These are phyloP conservation scores for Chlorencoelia australis DNA, from an alignment of 2,329 filamentous ascomycete species.

Conservation along the genomic window DNA sequence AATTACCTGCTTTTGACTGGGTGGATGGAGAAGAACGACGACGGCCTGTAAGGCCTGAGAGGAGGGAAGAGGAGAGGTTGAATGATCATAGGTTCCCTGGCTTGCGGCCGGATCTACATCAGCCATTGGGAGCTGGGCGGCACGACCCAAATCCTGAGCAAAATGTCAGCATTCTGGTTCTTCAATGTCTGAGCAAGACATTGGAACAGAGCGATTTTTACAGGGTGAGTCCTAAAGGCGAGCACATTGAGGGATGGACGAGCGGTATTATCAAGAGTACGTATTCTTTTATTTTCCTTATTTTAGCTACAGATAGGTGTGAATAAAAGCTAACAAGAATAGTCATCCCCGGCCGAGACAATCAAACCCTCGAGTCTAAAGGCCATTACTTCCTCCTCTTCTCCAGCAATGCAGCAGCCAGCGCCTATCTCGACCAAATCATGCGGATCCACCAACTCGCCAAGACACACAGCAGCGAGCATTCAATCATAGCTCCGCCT, in stretches of 20 bases:
- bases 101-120: too few relatives aligned
- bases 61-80: neutral
- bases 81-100: too few relatives aligned
- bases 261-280: conserved; percentile 49
- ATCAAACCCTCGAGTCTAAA: conserved; percentile 49
- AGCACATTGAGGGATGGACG: conserved; percentile 59
- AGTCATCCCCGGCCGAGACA: conserved; percentile 52
- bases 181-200: conserved; percentile 47
- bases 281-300: neutral
- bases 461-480: conserved; percentile 29
- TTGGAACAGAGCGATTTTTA: conserved; percentile 62
- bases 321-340: conserved; percentile 29
- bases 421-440: conserved; percentile 48
- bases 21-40: conserved; percentile 3
- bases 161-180: conserved; percentile 35
- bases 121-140: too few relatives aligned
- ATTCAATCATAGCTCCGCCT: conserved; percentile 30
- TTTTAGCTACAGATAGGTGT: neutral
- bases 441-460: conserved; percentile 39
- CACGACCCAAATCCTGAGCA: too few relatives aligned
- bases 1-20: conserved; percentile 23
- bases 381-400: conserved; percentile 65
- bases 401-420: conserved; percentile 45
- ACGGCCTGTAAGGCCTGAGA: conserved; percentile 1
- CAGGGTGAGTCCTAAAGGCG: conserved; percentile 50